Evolutionary conservation across 176 grass and related monocot genomes (phyloP).

Genomic region (Oropetium thomaeum): DNA sequence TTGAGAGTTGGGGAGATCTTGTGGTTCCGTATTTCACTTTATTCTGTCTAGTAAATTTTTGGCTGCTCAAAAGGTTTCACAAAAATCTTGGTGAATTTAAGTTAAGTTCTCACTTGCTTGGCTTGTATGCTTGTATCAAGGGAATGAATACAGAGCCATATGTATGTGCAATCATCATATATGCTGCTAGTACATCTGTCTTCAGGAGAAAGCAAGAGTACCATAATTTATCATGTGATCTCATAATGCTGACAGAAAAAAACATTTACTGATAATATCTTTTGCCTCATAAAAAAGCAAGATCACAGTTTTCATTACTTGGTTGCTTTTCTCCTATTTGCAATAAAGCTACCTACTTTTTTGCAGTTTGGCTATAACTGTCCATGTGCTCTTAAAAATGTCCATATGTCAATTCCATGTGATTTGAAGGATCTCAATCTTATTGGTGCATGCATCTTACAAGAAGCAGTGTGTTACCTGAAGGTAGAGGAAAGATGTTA

Average conservation of each 20-base stretch:
- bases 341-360: background rate
- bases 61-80: background rate
- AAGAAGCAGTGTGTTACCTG: background rate
- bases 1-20: background rate
- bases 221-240: background rate
- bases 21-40: background rate
- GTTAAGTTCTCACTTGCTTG: no score
- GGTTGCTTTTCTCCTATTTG: background rate
- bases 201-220: background rate
- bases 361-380: background rate
- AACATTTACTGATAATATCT: background rate
- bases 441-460: background rate
- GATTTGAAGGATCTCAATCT: slow-evolving; percentile 12
- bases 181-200: background rate
- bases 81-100: background rate
- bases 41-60: background rate
- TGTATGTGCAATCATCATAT: background rate
- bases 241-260: background rate
- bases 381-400: background rate
- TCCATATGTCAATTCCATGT: background rate
- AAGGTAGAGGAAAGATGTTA: background rate
- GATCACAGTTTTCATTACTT: background rate
- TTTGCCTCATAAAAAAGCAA: background rate
- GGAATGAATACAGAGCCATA: background rate
- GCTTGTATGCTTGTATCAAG: no score